A percentile compares a stretch with the other conserved stretches of the same genome.
Evolutionary conservation across 768 basidiomycete genomes (phyloP).

Genomic region (Nevesoporus exiguus): DNA sequence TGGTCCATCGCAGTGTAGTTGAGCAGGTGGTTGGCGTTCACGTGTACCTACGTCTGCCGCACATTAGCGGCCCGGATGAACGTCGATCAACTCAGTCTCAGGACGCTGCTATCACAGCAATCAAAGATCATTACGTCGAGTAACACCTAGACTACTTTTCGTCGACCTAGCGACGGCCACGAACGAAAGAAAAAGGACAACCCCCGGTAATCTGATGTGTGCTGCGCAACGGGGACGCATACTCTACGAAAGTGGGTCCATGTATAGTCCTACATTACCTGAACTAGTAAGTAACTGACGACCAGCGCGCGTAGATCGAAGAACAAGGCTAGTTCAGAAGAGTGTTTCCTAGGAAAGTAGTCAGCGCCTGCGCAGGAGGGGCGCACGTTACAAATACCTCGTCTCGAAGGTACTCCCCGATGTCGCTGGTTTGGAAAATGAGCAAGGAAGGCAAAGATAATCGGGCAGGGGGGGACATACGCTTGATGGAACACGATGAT

Average conservation of each 20-base stretch:
- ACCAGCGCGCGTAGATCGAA: not conserved
- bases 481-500: conserved; percentile 99
- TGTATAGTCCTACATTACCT: conserved; percentile 18
- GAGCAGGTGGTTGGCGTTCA: not conserved
- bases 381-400: conserved; percentile 53
- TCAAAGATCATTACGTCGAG: not conserved
- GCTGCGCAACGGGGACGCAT: not conserved
- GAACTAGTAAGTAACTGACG: conserved; percentile 12
- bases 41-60: not conserved
- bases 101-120: not conserved
- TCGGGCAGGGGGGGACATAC: conserved; percentile 36
- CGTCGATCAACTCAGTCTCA: no score
- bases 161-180: conserved; percentile 6
- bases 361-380: conserved; percentile 13
- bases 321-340: conserved; percentile 44
- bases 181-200: conserved; percentile 30
- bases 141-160: conserved; percentile 31
- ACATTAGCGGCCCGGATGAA: no score
- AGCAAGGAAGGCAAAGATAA: conserved; percentile 2
- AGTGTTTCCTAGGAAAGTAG: conserved; percentile 60
- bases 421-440: conserved; percentile 57
- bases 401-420: conserved; percentile 97
- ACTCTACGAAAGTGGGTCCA: conserved; percentile 10
- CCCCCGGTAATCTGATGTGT: not conserved
- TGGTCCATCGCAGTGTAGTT: conserved; percentile 34